Base-by-base conservation (phyloP, 805 yeast genomes). In the Candida silvicultrix region DNA sequence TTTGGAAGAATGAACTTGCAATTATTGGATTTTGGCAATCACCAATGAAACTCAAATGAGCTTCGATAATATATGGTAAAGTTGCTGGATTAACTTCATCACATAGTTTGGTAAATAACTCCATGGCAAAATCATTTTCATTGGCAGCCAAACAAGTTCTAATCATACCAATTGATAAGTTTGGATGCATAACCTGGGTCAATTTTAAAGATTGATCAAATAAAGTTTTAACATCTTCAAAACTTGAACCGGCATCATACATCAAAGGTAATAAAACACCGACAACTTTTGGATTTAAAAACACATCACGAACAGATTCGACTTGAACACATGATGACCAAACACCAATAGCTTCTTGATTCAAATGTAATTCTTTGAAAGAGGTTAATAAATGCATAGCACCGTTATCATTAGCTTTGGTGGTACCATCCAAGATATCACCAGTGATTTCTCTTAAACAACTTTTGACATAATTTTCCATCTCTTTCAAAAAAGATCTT, bases 1-100 rank as follows among this genome's bases (percentile, higher is more conserved):
- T 85, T 54, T 80, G 81, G 62, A 83, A 86, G 57, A 87, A 87
- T 37, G 80, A 76, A 58, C 78, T 79, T 5, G 95, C 87, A 40
- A 87, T 81, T 38, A 70, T 70, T 45, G 85, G 71, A 59, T 87
- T 89, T 58, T 77, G 78, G 63, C 89, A 83, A 53, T 78, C 80
- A 40, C 95, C 94, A 59, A 87, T 83, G 56, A 87, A 87, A 3
- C 83, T 73, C 49, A 85, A 71, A 67, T 87, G 95, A 41, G 87
- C 82, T 64, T 83, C 86, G 31, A 84, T 75, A 63, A 85, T 68
- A 29, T 82, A 75, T 43, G 80, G 73, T 56, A 70, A 66, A 63
- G 68, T 70, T 36, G 49, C 45, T 44, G 57, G 55, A 38, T 62
- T 66, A 40, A 78, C 78, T 40, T 77, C 73, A 39, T 71, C 70